A percentile compares a stretch with the other conserved stretches of the same genome.
Evolutionary conservation across 352 stramenopile genomes (phyloP).

Genomic region (Peronospora farinosa): DNA sequence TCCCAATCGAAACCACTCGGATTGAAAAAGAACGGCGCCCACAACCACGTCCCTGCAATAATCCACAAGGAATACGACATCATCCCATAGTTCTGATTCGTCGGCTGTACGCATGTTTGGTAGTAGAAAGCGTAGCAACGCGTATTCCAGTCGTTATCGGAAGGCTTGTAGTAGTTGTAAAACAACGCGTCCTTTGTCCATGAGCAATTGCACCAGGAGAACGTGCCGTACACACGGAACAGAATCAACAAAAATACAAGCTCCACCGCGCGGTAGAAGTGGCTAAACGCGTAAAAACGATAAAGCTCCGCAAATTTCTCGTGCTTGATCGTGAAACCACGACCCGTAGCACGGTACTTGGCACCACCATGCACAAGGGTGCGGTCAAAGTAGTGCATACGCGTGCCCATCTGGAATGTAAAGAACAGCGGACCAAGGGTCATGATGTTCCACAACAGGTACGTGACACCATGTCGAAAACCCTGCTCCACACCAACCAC

Average conservation of each 20-base stretch:
- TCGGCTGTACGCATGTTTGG: slow-evolving; percentile 89
- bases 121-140: slow-evolving; percentile 83
- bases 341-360: slow-evolving; percentile 96
- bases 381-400: slow-evolving; percentile 98
- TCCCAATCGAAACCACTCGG: slow-evolving; percentile 98
- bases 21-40: slow-evolving; percentile 92
- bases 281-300: slow-evolving; percentile 96
- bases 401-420: slow-evolving; percentile 99
- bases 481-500: slow-evolving; percentile 97
- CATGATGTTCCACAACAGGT: slow-evolving; percentile 92
- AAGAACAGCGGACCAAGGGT: slow-evolving; percentile 97
- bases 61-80: slow-evolving; percentile 97
- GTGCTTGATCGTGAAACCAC: slow-evolving; percentile 98
- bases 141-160: slow-evolving; percentile 70
- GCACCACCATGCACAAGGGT: slow-evolving; percentile 96
- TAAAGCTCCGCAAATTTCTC: slow-evolving; percentile 96
- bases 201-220: slow-evolving; percentile 90
- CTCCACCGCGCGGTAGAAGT: slow-evolving; percentile 97
- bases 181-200: slow-evolving; percentile 68
- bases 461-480: slow-evolving; percentile 90
- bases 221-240: slow-evolving; percentile 88
- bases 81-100: slow-evolving; percentile 95
- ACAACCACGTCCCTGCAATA: slow-evolving; percentile 87
- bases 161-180: slow-evolving; percentile 73
- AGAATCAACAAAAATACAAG: slow-evolving; percentile 81